Evolutionary conservation across 768 basidiomycete species (phyloP).

Genomic region (Tylopilus plumbeoviolaceoides): DNA sequence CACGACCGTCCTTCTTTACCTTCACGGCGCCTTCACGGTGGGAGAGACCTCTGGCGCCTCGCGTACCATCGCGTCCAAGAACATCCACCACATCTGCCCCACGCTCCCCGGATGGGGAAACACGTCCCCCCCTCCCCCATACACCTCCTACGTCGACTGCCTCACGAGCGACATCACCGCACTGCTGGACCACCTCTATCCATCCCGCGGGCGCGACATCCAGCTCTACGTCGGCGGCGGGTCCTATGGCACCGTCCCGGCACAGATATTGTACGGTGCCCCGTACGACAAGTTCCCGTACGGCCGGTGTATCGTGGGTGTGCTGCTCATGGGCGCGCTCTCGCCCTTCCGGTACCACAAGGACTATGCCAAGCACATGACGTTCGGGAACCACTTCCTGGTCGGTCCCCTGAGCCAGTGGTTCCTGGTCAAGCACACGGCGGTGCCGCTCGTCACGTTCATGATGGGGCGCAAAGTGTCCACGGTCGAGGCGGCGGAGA

Average conservation of each 20-base stretch:
- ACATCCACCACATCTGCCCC: slow-evolving; percentile 44
- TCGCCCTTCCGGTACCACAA: slow-evolving; percentile 45
- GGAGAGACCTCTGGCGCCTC: slow-evolving; percentile 39
- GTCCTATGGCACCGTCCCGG: slow-evolving; percentile 50
- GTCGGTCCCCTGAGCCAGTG: slow-evolving; percentile 43
- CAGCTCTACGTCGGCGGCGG: slow-evolving; percentile 49
- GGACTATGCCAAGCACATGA: slow-evolving; percentile 43
- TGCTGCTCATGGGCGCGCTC: slow-evolving; percentile 45
- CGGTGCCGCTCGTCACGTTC: slow-evolving; percentile 31
- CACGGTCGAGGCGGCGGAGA: slow-evolving; percentile 38
- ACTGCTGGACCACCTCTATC: slow-evolving; percentile 45
- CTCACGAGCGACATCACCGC: slow-evolving; percentile 26
- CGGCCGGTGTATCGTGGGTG: slow-evolving; percentile 41
- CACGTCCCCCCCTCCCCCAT: slow-evolving; percentile 24
- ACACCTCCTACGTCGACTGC: slow-evolving; percentile 36
- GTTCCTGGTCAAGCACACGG: slow-evolving; percentile 36
- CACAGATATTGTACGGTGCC: slow-evolving; percentile 55
- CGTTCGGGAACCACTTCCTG: slow-evolving; percentile 44
- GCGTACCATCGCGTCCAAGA: slow-evolving; percentile 24
- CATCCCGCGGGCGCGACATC: slow-evolving; percentile 33
- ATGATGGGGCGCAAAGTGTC: slow-evolving; percentile 34
- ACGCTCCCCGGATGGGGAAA: slow-evolving; percentile 59
- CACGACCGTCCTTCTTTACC: slow-evolving; percentile 45
- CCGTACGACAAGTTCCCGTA: slow-evolving; percentile 49
- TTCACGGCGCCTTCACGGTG: slow-evolving; percentile 54